Base-by-base conservation (phyloP, 2,329 filamentous ascomycete genomes). In the Tolypocladium amazonense region DNA sequence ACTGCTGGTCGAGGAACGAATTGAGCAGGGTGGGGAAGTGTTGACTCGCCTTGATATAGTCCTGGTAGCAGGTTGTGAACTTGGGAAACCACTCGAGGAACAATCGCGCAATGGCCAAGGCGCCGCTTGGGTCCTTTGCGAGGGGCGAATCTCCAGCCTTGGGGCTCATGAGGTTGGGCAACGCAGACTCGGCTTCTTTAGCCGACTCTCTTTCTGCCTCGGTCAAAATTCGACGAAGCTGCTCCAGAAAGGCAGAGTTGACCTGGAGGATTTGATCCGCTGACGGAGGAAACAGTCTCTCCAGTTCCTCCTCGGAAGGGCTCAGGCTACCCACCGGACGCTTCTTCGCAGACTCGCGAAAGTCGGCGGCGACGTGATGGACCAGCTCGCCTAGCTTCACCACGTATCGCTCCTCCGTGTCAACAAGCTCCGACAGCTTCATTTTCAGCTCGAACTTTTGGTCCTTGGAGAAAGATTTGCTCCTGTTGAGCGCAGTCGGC, bases 381-480 rank as follows among this genome's bases (percentile, higher is more conserved):
- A 96, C 88, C 62, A 99, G 76, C 65, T 94, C 89, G 62, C 89
- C 85, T 60, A 99, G 76, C 72, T 97, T 97, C 67, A 83, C 81
- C 50, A 99, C 91, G 73, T 97, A 99, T 72, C 90, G 88, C 70
- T 94, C 91, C 72, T 99, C 94, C 0, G 94, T 99, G 68, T 96
- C 90, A 39, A 97, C 84, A 61, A 97, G 77, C 72, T 99, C 94
- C 61, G 85, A 87, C 80, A 99, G 87, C 72, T 96, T 93, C 73
- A 92, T 88, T 47, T 92, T 86, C 65, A 97, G 77, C 58, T 89
- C 88, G 65, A 92, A 82, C 69, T 96, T 95, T 69, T 97, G 90
- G 60, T 89, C 86, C 65, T 86, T 87, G 41, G 87, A 82, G 68
- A 97, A 95, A 0, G 87, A 84, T 66, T 87, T 89, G 66, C 84